Base-by-base conservation (phyloP, 192 early-diverging fungal species). In the Coemansia sp. region DNA sequence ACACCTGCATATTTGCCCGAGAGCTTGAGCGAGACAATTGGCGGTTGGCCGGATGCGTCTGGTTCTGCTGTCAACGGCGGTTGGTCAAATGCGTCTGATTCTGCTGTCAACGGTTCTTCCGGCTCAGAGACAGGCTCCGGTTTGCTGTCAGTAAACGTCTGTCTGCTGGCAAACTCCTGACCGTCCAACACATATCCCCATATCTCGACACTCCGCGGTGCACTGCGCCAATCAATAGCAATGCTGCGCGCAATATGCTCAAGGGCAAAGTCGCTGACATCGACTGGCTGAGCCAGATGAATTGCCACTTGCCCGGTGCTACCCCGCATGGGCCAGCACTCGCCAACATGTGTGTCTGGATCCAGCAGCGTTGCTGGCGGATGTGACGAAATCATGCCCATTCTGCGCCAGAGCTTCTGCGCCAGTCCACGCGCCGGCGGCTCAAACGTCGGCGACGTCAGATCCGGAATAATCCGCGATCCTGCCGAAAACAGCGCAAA, bases 291-390 rank as follows among this genome's bases (percentile, higher is more conserved):
- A 5, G 82, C 75, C 56, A 92, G 61, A 9, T 78, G 84, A 14
- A 92, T 78, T 0, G 83, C 89, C 22, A 92, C 54, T 37, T 86
- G 83, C 0, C 90, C 90, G 11, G 69, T 29, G 27, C 73, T 68
- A 10, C 89, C 88, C 3, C 62, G 66, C 85, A 92, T 89, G 0
- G 88, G 82, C 90, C 90, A 92, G 66, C 90, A 92, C 66, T 89
- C 82, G 27, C 90, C 90, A 9, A 88, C 74, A 26, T 86, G 77
- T 18, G 81, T 80, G 29, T 74, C 62, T 0, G 80, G 74, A 24
- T 85, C 73, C 22, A 84, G 66, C 22, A 78, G 59, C 3, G 73
- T 63, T 9, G 73, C 11, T 7, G 82, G 82, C 24, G 74, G 71
- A 20, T 82, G 68, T 11, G 73, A 75, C 54, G 63, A 72, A 14